Evolutionary conservation across 2,329 filamentous ascomycete species (phyloP).

Genomic region (Phialophora tarda): DNA sequence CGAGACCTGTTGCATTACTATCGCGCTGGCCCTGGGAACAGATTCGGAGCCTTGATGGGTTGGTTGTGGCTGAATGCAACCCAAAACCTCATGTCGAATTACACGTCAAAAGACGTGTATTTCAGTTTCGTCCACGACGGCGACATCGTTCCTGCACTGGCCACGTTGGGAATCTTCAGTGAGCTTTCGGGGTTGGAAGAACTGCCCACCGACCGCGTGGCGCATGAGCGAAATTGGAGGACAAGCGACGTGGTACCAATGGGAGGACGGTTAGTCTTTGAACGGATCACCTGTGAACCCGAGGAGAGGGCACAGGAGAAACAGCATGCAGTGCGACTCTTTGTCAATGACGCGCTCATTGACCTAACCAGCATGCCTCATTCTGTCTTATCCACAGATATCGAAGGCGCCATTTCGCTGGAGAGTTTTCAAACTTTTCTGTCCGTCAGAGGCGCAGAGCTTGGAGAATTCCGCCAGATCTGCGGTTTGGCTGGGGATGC

Average conservation of each 20-base stretch:
- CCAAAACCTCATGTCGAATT: constrained; percentile 53
- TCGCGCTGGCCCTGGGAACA: constrained; percentile 62
- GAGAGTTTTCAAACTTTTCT: constrained; percentile 52
- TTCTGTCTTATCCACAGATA: constrained; percentile 11
- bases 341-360: constrained; percentile 64
- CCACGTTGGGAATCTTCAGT: constrained; percentile 52
- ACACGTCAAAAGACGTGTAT: constrained; percentile 52
- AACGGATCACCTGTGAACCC: constrained; percentile 55
- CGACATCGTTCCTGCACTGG: constrained; percentile 62
- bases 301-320: constrained; percentile 6
- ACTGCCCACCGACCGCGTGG: constrained; percentile 56
- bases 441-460: constrained; percentile 48
- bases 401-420: constrained; percentile 54
- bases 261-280: constrained; percentile 62
- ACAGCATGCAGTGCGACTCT: constrained; percentile 55
- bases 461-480: constrained; percentile 55
- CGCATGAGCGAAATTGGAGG: constrained; percentile 56
- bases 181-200: constrained; percentile 52
- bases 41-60: constrained; percentile 60
- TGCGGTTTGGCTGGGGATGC: constrained; percentile 54
- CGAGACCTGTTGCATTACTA: constrained; percentile 65
- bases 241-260: constrained; percentile 64
- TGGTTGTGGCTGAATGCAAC: constrained; percentile 66
- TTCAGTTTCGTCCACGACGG: constrained; percentile 67
- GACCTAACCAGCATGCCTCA: constrained; percentile 43